A percentile compares a stretch with the other conserved stretches of the same genome.
phyloP scores from a whole-genome alignment of 176 grass and related monocot species.

The Oryza coarctata region DNA sequence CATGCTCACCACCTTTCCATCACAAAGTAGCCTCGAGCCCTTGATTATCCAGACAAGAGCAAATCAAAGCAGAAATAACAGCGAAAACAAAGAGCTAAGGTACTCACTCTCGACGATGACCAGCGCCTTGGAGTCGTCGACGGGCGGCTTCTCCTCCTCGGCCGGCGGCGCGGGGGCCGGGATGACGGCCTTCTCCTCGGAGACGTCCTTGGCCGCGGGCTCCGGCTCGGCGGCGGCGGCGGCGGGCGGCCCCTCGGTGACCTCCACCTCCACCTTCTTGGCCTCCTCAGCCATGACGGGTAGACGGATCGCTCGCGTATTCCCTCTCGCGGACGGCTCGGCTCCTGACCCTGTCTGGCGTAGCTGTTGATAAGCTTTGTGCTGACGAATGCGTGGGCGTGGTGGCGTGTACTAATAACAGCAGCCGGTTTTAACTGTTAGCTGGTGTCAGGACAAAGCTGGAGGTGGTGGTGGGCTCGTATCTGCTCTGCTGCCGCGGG shows the following conservation, averaged over 20 bases:
- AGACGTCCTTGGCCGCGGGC: slow-evolving; percentile 67
- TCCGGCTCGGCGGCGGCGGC: neutral
- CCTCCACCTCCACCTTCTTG: slow-evolving; percentile 88
- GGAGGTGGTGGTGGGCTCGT: neutral
- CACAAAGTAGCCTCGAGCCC: neutral
- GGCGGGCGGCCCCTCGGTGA: slow-evolving; percentile 8
- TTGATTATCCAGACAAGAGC: neutral
- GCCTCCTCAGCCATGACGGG: slow-evolving; percentile 58
- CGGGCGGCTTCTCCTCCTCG: slow-evolving; percentile 46
- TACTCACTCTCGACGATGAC: slow-evolving; percentile 73
- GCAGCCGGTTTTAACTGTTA: slow-evolving; percentile 8
- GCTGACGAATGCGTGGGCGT: neutral
- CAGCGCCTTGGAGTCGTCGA: slow-evolving; percentile 74
- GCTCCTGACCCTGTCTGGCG: neutral
- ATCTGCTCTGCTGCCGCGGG: neutral
- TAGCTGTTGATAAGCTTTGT: slow-evolving; percentile 37
- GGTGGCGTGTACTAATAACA: slow-evolving; percentile 36
- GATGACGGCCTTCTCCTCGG: slow-evolving; percentile 88
- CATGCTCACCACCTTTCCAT: slow-evolving; percentile 11
- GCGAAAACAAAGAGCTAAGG: neutral
- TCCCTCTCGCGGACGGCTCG: neutral
- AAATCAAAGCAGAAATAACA: neutral
- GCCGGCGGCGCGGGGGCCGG: slow-evolving; percentile 40
- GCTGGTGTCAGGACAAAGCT: slow-evolving; percentile 29
- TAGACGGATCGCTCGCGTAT: neutral